A percentile compares a stretch with the other conserved stretches of the same genome.
Evolutionary conservation across 495 filamentous ascomycete genomes (phyloP).

Genomic region (Trichoderma asperelloides): DNA sequence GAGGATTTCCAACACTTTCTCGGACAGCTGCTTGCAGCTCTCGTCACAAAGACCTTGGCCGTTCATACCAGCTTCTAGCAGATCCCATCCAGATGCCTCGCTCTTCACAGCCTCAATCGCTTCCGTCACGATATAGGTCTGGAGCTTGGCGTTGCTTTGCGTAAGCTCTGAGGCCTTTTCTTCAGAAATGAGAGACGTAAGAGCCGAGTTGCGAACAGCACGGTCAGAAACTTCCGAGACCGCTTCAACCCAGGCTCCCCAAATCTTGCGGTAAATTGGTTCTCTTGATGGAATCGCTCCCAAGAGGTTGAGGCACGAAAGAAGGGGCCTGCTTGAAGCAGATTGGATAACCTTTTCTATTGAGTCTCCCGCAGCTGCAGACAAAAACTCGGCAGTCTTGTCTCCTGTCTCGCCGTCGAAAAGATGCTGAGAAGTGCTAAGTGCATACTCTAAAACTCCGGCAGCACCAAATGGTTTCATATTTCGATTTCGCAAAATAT

Average conservation of each 20-base stretch:
- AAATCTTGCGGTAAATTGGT: constrained; percentile 22
- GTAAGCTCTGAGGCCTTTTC: constrained; percentile 20
- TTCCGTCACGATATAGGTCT: constrained; percentile 28
- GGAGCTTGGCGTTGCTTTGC: constrained; percentile 22
- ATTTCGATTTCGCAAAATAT: constrained; percentile 43
- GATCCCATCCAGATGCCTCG: constrained; percentile 18
- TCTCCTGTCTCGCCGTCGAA: constrained; percentile 14
- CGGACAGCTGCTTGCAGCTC: constrained; percentile 19
- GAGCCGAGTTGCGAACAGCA: constrained; percentile 17
- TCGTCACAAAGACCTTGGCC: constrained; percentile 23
- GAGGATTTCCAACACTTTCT: constrained; percentile 21
- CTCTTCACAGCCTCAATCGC: constrained; percentile 25
- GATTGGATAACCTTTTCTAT: constrained; percentile 24
- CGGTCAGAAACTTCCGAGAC: constrained; percentile 19
- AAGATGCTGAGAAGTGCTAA: constrained; percentile 23
- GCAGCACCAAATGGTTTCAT: constrained; percentile 81
- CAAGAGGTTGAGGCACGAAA: constrained; percentile 26
- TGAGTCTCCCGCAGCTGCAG: constrained; percentile 13
- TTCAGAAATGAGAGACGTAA: constrained; percentile 32
- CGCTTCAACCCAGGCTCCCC: constrained; percentile 24
- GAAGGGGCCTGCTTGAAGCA: constrained; percentile 20
- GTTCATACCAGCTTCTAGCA: constrained; percentile 33
- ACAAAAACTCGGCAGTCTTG: constrained; percentile 16
- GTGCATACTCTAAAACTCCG: constrained; percentile 43
- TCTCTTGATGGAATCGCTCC: constrained; percentile 27